A percentile compares a stretch with the other conserved stretches of the same genome.
Evolutionary conservation across 106 monocot species (phyloP).

Genomic region (Acorus gramineus): DNA sequence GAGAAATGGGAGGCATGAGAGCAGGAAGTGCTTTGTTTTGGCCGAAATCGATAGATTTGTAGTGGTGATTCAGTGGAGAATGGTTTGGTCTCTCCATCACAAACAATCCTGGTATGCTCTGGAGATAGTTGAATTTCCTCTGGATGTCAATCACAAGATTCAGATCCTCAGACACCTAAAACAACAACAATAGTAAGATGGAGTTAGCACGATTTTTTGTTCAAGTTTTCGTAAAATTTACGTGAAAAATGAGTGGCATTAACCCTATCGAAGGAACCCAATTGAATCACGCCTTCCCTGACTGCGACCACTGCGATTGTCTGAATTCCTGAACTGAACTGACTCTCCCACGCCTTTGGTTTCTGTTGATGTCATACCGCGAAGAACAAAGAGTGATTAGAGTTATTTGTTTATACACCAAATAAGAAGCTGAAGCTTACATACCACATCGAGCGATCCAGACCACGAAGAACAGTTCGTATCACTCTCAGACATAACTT

Average conservation of each 20-base stretch:
- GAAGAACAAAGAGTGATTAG: not conserved
- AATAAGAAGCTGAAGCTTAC: not conserved
- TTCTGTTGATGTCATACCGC: not conserved
- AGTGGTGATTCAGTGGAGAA: too few species aligned
- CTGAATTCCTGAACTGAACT: conserved; percentile 9
- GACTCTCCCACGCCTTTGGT: conserved; percentile 1
- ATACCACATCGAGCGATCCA: not conserved
- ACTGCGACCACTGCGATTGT: conserved; percentile 6
- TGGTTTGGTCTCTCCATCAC: conserved; percentile 1
- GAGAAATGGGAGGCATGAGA: too few species aligned
- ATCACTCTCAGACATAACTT: not conserved
- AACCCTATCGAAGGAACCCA: conserved; percentile 6
- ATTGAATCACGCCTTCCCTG: conserved; percentile 4
- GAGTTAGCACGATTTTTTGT: too few species aligned
- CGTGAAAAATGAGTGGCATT: too few species aligned
- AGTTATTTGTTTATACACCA: not conserved
- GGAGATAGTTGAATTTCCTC: conserved; percentile 4
- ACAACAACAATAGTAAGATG: not conserved
- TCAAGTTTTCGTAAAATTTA: too few species aligned
- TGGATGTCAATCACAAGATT: conserved; percentile 1
- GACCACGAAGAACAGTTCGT: conserved; percentile 1
- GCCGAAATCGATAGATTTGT: too few species aligned
- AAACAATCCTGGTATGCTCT: conserved; percentile 1
- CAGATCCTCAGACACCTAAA: conserved; percentile 2
- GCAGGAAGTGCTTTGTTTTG: too few species aligned